phyloP scores from a whole-genome alignment of 176 grass and related monocot genomes.

The Oryza longistaminata region DNA sequence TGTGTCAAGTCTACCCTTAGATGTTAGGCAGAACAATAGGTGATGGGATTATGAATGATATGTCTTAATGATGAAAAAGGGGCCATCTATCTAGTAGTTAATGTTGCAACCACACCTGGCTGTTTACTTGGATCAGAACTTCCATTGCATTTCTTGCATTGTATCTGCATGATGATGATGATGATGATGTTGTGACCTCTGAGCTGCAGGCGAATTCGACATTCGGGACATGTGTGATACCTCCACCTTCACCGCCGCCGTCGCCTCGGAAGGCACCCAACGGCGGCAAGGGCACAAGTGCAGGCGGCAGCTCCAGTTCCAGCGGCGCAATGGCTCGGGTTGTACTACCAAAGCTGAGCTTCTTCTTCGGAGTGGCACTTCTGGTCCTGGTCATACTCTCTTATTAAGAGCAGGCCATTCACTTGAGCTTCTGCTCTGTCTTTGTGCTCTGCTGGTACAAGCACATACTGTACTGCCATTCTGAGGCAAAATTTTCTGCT shows the following conservation, averaged over 20 bases:
- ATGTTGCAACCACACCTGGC: neutral
- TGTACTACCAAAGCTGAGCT: conserved; percentile 13
- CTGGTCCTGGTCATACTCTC: conserved; percentile 22
- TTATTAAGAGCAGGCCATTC: neutral
- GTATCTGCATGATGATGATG: neutral
- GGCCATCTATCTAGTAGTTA: neutral
- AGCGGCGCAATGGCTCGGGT: neutral
- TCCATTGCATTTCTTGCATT: neutral
- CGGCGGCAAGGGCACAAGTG: neutral
- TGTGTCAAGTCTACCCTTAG: neutral
- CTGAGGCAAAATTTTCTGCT: neutral
- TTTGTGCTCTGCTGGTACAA: conserved; percentile 20
- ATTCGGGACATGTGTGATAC: conserved; percentile 53
- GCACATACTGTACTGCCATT: neutral
- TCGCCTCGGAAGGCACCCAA: neutral
- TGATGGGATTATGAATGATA: neutral
- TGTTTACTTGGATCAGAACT: neutral
- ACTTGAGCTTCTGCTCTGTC: neutral
- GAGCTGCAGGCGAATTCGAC: conserved; percentile 57
- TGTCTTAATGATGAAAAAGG: neutral
- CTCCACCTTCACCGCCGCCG: conserved; percentile 35
- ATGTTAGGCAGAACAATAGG: neutral
- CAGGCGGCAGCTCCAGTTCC: conserved; percentile 9
- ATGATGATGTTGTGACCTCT: neutral
- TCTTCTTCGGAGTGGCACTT: conserved; percentile 17